Evolutionary conservation across 1,139 yeast species (phyloP), one percentile per base, ranked within the genome.

Genomic region (Blastobotrys illinoisensis): DNA sequence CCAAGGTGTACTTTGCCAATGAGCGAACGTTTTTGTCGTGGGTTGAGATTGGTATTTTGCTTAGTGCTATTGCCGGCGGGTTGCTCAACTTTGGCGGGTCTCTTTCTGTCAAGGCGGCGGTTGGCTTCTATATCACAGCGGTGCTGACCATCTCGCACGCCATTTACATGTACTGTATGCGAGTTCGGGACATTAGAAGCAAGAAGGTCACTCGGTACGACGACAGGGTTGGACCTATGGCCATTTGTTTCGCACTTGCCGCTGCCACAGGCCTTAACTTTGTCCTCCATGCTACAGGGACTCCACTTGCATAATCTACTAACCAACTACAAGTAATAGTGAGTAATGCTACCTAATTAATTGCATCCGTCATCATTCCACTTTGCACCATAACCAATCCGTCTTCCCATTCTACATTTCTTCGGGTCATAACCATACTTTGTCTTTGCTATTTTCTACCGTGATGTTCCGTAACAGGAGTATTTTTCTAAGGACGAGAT

Each of bases 1-100:
- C 99, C 61, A 93, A 93, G 73, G 99, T 93, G 21, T 95, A 93
- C 75, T 93, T 93, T 70, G 99, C 99, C 64, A 93, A 93, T 70
- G 99, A 93, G 74, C 87, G 99, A 78, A 93, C 99, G 1, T 93
- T 93, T 71, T 79, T 93, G 60, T 87, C 97, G 44, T 93, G 99
- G 98, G 80, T 93, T 63, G 95, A 93, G 72, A 90, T 93, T 76
- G 91, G 98, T 23, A 96, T 95, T 57, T 83, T 93, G 65, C 78
- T 93, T 60, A 97, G 98, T 11, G 93, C 97, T 47, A 80, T 93
- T 64, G 97, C 97, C 56, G 91, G 93, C 58, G 97, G 97, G 52
- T 77, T 93, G 66, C 80, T 93, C 64, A 91, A 91, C 74, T 93
- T 89, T 70, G 99, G 99, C 68, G 95, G 88, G 51, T 73, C 74